These are phyloP conservation scores for Thalassiosira hispida DNA, from an alignment of 352 stramenopile species.

Conservation along the genomic window DNA sequence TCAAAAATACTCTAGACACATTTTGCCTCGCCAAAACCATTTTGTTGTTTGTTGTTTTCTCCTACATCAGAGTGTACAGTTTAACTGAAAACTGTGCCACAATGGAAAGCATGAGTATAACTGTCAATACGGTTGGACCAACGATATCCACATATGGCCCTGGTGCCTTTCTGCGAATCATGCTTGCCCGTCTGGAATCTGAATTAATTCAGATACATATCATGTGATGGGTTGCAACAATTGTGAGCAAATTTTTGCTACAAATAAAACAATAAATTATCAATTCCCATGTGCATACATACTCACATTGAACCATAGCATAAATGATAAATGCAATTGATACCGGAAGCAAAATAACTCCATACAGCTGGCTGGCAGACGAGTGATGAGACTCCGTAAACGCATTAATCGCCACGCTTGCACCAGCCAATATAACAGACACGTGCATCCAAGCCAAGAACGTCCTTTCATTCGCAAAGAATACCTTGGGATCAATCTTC, in stretches of 20 bases:
- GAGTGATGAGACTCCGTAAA: conserved; percentile 61
- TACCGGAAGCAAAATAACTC: conserved; percentile 81
- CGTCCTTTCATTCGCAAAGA: conserved; percentile 85
- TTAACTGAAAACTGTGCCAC: conserved; percentile 78
- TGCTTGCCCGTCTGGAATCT: conserved; percentile 66
- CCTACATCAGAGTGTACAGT: conserved; percentile 64
- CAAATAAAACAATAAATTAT: background rate
- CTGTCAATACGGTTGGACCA: conserved; percentile 72
- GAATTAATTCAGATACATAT: conserved; percentile 6
- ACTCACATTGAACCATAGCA: conserved; percentile 78
- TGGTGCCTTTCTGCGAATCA: conserved; percentile 74
- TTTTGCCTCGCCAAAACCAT: too few species aligned
- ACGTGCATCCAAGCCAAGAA: conserved; percentile 85
- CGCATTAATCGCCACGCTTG: conserved; percentile 78
- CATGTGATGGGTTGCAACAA: conserved; percentile 6
- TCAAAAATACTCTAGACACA: too few species aligned
- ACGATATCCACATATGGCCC: conserved; percentile 80
- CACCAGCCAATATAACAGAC: conserved; percentile 74
- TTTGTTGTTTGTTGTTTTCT: too few species aligned
- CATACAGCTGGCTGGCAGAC: conserved; percentile 66
- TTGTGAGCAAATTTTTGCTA: background rate
- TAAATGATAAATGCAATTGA: conserved; percentile 84
- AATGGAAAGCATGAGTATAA: conserved; percentile 78
- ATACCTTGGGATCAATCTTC: conserved; percentile 83
- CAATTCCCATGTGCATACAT: background rate